phyloP scores from a whole-genome alignment of 1,284 basidiomycete genomes.

The Malassezia sp. region DNA sequence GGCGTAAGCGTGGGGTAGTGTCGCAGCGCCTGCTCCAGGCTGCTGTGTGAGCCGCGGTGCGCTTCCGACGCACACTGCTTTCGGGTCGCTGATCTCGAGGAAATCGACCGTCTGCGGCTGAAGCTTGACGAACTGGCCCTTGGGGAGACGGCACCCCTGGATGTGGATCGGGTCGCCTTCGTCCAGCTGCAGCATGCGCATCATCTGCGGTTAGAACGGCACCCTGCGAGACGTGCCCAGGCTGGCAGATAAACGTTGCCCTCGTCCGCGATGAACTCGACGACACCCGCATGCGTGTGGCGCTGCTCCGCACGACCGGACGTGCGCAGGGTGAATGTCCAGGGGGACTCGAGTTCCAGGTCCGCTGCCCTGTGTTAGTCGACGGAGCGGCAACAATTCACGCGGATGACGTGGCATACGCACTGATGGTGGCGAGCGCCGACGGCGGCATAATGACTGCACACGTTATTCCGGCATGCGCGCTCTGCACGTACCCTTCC shows the following conservation, averaged over 20 bases:
- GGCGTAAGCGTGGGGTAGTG: slow-evolving; percentile 62
- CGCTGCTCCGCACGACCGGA: slow-evolving; percentile 49
- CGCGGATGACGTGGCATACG: slow-evolving; percentile 26
- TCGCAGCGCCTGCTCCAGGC: slow-evolving; percentile 79
- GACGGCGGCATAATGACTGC: slow-evolving; percentile 95
- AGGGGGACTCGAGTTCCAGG: slow-evolving; percentile 81
- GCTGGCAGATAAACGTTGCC: slow-evolving; percentile 88
- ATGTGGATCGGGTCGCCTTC: slow-evolving; percentile 93
- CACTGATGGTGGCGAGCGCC: slow-evolving; percentile 71
- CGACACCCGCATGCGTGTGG: slow-evolving; percentile 81
- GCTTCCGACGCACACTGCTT: slow-evolving; percentile 58
- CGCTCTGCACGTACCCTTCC: slow-evolving; percentile 85
- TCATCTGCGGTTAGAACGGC: slow-evolving; percentile 60
- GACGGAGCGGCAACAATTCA: no score
- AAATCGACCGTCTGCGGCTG: slow-evolving; percentile 94
- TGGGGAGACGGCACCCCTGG: slow-evolving; percentile 72
- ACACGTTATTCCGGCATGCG: not conserved
- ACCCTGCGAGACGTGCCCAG: slow-evolving; percentile 55
- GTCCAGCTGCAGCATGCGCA: slow-evolving; percentile 80
- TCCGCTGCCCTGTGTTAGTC: slow-evolving; percentile 50
- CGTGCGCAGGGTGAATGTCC: slow-evolving; percentile 91
- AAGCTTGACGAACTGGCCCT: slow-evolving; percentile 91
- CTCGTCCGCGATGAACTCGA: slow-evolving; percentile 97
- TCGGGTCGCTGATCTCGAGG: slow-evolving; percentile 75
- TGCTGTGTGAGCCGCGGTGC: no score